Evolutionary conservation across 352 stramenopile species (phyloP), one percentile per base, ranked within the genome.

Genomic region (Pythium periplocum): DNA sequence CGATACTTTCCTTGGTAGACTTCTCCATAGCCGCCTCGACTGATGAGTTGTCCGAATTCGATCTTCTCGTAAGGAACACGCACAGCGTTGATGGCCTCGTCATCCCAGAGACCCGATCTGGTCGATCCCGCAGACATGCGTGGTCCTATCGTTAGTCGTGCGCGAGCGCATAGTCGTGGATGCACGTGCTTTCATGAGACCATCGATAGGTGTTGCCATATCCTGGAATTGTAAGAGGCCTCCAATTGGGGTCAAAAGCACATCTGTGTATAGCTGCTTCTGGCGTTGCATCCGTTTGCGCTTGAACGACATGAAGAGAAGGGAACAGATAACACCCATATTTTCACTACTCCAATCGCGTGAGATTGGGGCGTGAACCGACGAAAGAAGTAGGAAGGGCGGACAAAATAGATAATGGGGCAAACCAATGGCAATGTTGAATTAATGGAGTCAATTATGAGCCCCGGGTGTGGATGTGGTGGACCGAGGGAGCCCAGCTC

Each of bases 51-150:
- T 30, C 75, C 51, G 34, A 72, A 64, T 4, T 61, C 55, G 36
- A 86, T 64, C 46, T 83, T 61, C 0, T 83, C 57, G 32, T 71
- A 61, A 26, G 73, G 73, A 55, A 86, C 73, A 1, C 75, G 68
- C 34, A 66, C 60, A 1, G 59, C 44, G 33, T 45, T 40, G 36
- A 66, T 61, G 35, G 43, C 8, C 26, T 48, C 43, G 12, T 48
- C 43, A 9, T 37, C 9, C 17, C 10, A 48, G 17, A 48, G 43
- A 11, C 6, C 1, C 9, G 43, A 48, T 30, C 9, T 6, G 17
- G 9, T 48, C 9, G 43, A 48, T 7, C 17, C 17, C 43, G 43
- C 17, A 30, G 43, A 48, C 43, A n/a, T 30, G 6, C 43, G 43
- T 48, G 9, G 17, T 31, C 9, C 8, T 48, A 9, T 30, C 10